Conservation (phyloP, 768 basidiomycete species). For the Amyloporia xantha region DNA sequence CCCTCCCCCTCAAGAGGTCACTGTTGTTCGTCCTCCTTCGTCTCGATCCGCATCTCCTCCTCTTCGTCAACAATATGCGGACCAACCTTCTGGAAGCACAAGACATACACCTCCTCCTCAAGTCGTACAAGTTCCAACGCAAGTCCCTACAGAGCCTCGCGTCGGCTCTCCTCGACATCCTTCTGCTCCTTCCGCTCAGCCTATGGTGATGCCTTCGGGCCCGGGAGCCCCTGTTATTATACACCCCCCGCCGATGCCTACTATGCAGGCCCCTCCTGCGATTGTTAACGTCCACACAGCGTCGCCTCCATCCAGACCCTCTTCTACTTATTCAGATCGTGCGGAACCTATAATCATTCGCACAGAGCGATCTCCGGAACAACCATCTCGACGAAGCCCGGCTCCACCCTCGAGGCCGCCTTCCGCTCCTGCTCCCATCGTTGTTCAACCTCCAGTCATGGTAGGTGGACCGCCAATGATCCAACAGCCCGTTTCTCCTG, state of each 20-base stretch:
- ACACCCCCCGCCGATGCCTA: constrained; percentile 1
- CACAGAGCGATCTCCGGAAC: neutral
- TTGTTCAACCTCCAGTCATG: neutral
- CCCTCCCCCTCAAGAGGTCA: neutral
- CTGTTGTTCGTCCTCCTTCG: neutral
- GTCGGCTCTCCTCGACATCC: constrained; percentile 3
- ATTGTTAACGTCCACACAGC: neutral
- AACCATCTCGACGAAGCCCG: neutral
- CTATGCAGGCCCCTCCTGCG: neutral
- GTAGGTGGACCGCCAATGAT: neutral
- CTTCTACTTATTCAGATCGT: neutral
- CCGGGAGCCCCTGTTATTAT: constrained; percentile 5
- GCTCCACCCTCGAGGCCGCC: neutral
- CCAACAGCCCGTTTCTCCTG: neutral
- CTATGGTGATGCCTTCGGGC: neutral
- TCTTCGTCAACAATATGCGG: too few relatives aligned
- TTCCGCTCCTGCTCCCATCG: neutral
- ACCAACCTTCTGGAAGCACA: neutral
- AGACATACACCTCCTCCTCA: neutral
- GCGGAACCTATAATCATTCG: neutral
- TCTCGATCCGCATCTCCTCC: neutral
- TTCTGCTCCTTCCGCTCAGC: constrained; percentile 1
- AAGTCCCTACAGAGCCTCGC: neutral
- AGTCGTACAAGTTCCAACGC: neutral
- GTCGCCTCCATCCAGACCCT: neutral